These are phyloP conservation scores for Russula sp. DNA, from an alignment of 768 basidiomycete genomes.

Conservation along the genomic window DNA sequence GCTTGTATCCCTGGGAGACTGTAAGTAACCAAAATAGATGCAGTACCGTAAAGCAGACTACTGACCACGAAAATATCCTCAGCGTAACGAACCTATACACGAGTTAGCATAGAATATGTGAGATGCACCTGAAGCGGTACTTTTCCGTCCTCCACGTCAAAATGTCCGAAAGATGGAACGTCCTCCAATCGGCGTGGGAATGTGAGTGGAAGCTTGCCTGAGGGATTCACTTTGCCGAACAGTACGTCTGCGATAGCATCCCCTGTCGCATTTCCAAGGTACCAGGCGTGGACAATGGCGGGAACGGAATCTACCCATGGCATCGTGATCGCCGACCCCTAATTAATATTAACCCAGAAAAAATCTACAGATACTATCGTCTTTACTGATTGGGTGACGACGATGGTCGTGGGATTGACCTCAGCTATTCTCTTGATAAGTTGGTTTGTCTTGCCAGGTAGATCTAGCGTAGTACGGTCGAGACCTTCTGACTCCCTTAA, in stretches of 20 bases:
- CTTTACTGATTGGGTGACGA: slow-evolving; percentile 64
- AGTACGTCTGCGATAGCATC: slow-evolving; percentile 77
- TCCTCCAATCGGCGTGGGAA: slow-evolving; percentile 73
- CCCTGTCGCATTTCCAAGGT: slow-evolving; percentile 76
- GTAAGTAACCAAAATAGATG: slow-evolving; percentile 8
- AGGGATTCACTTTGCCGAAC: slow-evolving; percentile 72
- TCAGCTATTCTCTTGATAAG: slow-evolving; percentile 55
- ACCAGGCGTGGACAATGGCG: slow-evolving; percentile 75
- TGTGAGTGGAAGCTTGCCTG: slow-evolving; percentile 67
- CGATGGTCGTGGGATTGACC: slow-evolving; percentile 61
- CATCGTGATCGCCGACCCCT: slow-evolving; percentile 70
- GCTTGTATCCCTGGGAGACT: slow-evolving; percentile 54
- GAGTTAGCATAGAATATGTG: background rate
- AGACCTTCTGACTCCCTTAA: slow-evolving; percentile 60
- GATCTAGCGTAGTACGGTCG: slow-evolving; percentile 57
- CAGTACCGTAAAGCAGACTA: slow-evolving; percentile 1
- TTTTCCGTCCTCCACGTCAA: slow-evolving; percentile 61
- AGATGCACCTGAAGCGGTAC: slow-evolving; percentile 25
- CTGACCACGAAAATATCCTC: slow-evolving; percentile 66
- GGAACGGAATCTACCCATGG: slow-evolving; percentile 68
- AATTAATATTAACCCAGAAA: background rate
- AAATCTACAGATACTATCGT: background rate
- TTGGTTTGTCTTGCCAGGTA: slow-evolving; percentile 72
- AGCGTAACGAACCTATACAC: slow-evolving; percentile 43
- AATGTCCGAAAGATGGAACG: slow-evolving; percentile 59